Base-by-base conservation (phyloP, 495 filamentous ascomycete genomes). In the Viridothelium virens region DNA sequence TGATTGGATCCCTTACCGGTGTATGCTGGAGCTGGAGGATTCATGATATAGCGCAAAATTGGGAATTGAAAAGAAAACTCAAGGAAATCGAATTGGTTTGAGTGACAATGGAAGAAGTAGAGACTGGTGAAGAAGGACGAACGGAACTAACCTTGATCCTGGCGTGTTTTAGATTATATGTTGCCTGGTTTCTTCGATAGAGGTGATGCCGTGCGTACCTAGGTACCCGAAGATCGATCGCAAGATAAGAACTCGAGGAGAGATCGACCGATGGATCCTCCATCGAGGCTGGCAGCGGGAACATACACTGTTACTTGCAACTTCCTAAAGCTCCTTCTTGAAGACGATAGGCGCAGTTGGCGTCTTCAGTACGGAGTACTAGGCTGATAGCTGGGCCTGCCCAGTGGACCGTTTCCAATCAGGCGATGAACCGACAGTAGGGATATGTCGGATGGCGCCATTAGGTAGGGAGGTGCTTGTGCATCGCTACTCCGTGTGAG, bases 1-100 rank as follows among this genome's bases (percentile, higher is more conserved):
- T 59, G 36, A 31, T 18, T 36, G 14, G 53, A 59, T 6, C 53
- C 53, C 33, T 33, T 59, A 31, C 53, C 53, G 7, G 5, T 11
- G 53, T 59, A 59, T 18, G 53, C 53, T 10, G 53, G 53, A 18
- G 53, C 53, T n/a, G 53, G 53, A 33, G 53, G 25, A 4, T 59
- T 31, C 53, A 59, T 59, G 53, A 6, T 59, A 6, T 59, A 9
- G 12, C 10, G 36, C 6, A 59, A 59, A 31, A 4, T 1, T 36
- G 18, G 36, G 31, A 44, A 31, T 34, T 7, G 36, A 34, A 18
- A n/a, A 53, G 48, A 53, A 53, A 18, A n/a, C 48, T 14, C 11
- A 16, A 25, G 9, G 18, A 59, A 36, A 34, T 18, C 11, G 53
- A 18, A 18, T 59, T 11, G 31, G 31, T 11, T 14, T 11, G 18